Evolutionary conservation across 768 basidiomycete species (phyloP), one percentile per base, ranked within the genome.

Genomic region (Podaxis sp.): DNA sequence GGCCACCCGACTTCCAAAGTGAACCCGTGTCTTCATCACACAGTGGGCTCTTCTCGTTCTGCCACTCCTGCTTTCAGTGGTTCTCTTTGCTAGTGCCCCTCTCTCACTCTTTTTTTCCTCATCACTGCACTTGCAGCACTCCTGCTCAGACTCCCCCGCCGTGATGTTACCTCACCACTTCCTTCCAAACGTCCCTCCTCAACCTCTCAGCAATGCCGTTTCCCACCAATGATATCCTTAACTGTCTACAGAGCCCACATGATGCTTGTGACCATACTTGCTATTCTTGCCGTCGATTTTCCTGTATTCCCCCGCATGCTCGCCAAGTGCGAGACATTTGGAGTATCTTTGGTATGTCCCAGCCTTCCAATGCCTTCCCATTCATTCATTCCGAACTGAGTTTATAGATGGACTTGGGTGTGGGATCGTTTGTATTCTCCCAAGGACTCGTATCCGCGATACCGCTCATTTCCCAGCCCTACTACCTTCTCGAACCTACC

Each of bases 381-480:
- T 22, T 12, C 33, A 15, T 42, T 39, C 39, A 53, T 67, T 57
- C 65, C 33, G 33, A 49, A 59, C 52, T 6, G 22, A 24, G 59
- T 66, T 40, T 15, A 36, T 64, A 99, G 96, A 99, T 99, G 96
- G 97, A 99, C 70, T 75, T 95, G 12, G 97, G 97, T 12, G 96
- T 98, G 1, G 97, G 97, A 12, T 95, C 95, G 1, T 99, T 99
- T 67, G 93, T 99, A 12, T 99, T 97, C 73, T 95, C 96, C 0
- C 92, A 96, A 71, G 96, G 97, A 24, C 74, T 99, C 48, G 87
- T 95, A 4, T 95, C 95, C 17, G 89, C 93, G 0, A 87, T 90
- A 48, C 89, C 93, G 1, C 72, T 95, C 28, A 76, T 96, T 36
- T 90, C 86, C 67, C 79, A 88, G 57, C 84, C 87, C 1, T 66